These are phyloP conservation scores for Candida ovalis DNA, from an alignment of 805 yeast genomes.

Conservation along the genomic window DNA sequence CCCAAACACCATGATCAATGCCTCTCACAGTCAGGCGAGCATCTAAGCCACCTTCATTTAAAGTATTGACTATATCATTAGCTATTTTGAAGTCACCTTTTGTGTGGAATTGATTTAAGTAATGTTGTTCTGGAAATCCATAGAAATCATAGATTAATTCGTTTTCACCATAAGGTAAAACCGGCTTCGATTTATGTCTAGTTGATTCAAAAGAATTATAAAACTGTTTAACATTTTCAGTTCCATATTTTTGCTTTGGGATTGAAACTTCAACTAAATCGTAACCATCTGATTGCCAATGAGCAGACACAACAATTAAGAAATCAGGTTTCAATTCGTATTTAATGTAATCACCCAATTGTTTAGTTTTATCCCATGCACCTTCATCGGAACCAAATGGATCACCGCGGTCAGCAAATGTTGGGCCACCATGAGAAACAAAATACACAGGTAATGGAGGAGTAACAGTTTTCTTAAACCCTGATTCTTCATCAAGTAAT, in stretches of 20 bases:
- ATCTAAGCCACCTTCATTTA: conserved; percentile 41
- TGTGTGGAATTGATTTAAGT: conserved; percentile 58
- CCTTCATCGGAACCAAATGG: conserved; percentile 50
- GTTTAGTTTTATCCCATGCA: conserved; percentile 50
- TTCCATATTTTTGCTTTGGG: conserved; percentile 25
- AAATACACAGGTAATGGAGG: conserved; percentile 53
- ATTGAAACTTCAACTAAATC: conserved; percentile 46
- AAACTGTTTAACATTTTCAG: not conserved
- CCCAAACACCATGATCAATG: conserved; percentile 83
- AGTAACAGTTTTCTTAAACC: conserved; percentile 14
- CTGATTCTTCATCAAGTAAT: not conserved
- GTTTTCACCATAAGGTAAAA: conserved; percentile 38
- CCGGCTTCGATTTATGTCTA: conserved; percentile 12
- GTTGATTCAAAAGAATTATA: conserved; percentile 2
- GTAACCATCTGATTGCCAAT: conserved; percentile 56
- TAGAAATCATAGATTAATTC: conserved; percentile 68
- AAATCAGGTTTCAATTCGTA: conserved; percentile 56
- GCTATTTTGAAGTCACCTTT: conserved; percentile 42
- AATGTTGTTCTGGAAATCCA: conserved; percentile 66
- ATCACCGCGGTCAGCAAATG: conserved; percentile 57
- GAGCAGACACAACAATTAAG: conserved; percentile 67
- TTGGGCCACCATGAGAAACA: conserved; percentile 83
- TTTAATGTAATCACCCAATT: conserved; percentile 50
- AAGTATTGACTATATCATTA: conserved; percentile 36
- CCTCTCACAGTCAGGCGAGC: conserved; percentile 53